Evolutionary conservation across 192 early-diverging fungal genomes (phyloP), one percentile per base, ranked within the genome.

Genomic region (Chytriomyces sp.): DNA sequence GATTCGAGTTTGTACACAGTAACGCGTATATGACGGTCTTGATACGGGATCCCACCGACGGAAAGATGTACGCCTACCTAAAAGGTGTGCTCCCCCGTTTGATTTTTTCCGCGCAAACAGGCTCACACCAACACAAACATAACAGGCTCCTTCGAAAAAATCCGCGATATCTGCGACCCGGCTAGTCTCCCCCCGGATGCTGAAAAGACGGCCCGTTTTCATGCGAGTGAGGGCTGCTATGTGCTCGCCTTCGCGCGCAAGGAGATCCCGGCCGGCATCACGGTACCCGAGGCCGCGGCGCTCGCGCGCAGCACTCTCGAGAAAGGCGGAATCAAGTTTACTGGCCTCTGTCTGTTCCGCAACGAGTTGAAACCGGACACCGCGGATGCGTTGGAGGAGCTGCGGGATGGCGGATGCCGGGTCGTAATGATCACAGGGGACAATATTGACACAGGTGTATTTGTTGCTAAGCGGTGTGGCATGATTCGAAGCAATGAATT

Each of bases 381-480:
- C 0, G 63, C 73, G 3, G 82, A 82, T 12, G 90, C 91, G 12
- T 85, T 94, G 40, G 74, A 81, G 12, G 84, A 89, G 59, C 82
- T 94, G 34, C 81, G 89, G 52, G 77, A 65, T 12, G 93, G 91
- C 17, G 88, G 83, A 36, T 86, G 84, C 7, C 84, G 93, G 25
- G 83, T 84, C 0, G 89, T 94, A 10, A 94, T 94, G 93, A 89
- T 94, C 57, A 93, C 93, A 1, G 93, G 93, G 52, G 93, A 94
- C 77, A 89, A 89, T 4, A 89, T 87, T 7, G 79, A 88, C 39
- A 94, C 91, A 6, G 91, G 85, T 33, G 81, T 90, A 10, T 91
- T 84, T 60, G 88, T 94, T 72, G 91, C 88, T 30, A 84, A 85
- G 31, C 75, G 84, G 63, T 88, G 85, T 53, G 88, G 89, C 2